Base-by-base conservation (phyloP, 176 grass and related monocot genomes). In the Triticum monococcum region DNA sequence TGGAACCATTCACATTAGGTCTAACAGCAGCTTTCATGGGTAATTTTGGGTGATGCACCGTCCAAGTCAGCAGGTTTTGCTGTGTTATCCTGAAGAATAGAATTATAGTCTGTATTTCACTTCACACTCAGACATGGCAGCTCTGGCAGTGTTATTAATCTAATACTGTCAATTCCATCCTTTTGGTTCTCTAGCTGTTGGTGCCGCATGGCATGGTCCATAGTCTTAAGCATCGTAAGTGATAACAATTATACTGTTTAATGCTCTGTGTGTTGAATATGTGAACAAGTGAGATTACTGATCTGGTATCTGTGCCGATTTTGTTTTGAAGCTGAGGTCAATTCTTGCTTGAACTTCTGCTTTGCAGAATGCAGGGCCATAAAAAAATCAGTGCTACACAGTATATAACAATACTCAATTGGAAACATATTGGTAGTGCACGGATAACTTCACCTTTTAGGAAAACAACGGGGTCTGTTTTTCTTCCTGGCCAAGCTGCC, bases 101-200 rank as follows among this genome's bases (percentile, higher is more conserved):
- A 48, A 87, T 45, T 30, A 23, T 31, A 0, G 0, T 5, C 4
- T 78, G 26, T 61, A 68, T 86, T 31, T 80, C 54, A 40, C 35
- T 31, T 80, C 54, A 40, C 35, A 28, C 26, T 68, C 8, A 43
- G 24, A 46, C 22, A n/a, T 59, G 33, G 20, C 3, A 46, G 20
- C 14, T 48, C 23, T 83, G n/a, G 68, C 46, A 61, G 17, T 87
- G n/a, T 75, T 60, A 48, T 66, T 73, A 80, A 75, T 26, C 11
- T 70, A 68, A 45, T 14, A 59, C 38, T 7, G 22, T 48, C 33
- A 70, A 62, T 33, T 63, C 68, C 26, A 30, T 75, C 11, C 75
- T 36, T 68, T 87, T 82, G 36, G 30, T 80, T 90, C 23, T 46
- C 35, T 84, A 25, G 80, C 38, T 77, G 66, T 38, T 84, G 31